Evolutionary conservation across 2,329 filamentous ascomycete species (phyloP), one percentile per base, ranked within the genome.

Genomic region (Exophiala alcalophila): DNA sequence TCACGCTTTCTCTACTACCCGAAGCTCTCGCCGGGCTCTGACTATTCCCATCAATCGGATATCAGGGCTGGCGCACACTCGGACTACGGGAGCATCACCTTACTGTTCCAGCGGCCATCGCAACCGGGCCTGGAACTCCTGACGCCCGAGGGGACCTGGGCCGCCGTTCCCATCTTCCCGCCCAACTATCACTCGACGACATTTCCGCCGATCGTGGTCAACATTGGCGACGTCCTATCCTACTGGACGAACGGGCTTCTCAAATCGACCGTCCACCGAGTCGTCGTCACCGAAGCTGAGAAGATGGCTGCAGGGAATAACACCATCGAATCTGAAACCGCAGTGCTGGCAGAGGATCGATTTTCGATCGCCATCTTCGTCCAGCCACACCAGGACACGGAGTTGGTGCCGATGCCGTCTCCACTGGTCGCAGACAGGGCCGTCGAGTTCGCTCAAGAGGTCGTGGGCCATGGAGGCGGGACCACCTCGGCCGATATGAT

Each of bases 231-330:
- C 59, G 55, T 85, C 23, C 66, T 86, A 10, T 84, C 80, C 24
- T 92, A 94, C 64, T 97, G 91, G 91, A 97, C 92, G 1, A 83
- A 84, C 52, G 89, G 89, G 0, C 65, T 96, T 33, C 74, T 97
- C 50, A 84, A 88, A 56, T 89, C 83, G 54, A 96, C 91, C 0
- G 80, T 96, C 5, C 92, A 97, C 61, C 74, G 91, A 6, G 91
- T 97, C 20, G 80, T 91, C 0, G 91, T 95, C 52, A 72, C 50
- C 75, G 1, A 56, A 62, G 65, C 65, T 1, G 67, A 63, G 23
- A 14, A 11, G 9, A 4, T 3, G 10, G 4, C 30, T 20, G 18
- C 11, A 33, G 19, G 15, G 30, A 16, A n/a, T 12, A 8, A 31
- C 28, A 18, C 12, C 28, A 12, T n/a, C n/a, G n/a, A n/a, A n/a